These are phyloP conservation scores for Quaeritorhiza haematococci DNA, from an alignment of 371 early-diverging fungal species.

Conservation along the genomic window DNA sequence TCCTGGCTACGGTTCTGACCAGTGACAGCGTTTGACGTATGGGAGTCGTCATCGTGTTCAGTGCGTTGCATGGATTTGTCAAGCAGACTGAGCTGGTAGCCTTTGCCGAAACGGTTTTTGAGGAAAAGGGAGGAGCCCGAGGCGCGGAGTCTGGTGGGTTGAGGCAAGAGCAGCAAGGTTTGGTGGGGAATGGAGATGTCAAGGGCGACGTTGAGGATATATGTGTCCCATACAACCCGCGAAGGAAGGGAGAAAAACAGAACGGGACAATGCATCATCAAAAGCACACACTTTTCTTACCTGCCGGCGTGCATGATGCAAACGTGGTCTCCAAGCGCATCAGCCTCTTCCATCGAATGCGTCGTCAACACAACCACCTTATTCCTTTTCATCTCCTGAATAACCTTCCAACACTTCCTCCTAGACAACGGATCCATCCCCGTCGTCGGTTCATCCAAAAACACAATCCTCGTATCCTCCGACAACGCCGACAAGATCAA, in stretches of 20 bases:
- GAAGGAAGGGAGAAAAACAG: too few relatives aligned
- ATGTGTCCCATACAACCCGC: too few relatives aligned
- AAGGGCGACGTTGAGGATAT: too few relatives aligned
- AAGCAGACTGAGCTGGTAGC: conserved; percentile 26
- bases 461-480: conserved; percentile 24
- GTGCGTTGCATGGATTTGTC: background rate
- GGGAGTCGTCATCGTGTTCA: background rate
- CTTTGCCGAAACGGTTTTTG: conserved; percentile 28
- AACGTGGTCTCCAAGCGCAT: conserved; percentile 31
- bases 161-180: too few relatives aligned
- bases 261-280: too few relatives aligned
- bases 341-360: conserved; percentile 40
- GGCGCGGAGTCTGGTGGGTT: too few relatives aligned
- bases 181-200: too few relatives aligned
- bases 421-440: conserved; percentile 35
- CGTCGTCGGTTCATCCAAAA: conserved; percentile 32
- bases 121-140: conserved; percentile 24
- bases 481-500: conserved; percentile 30
- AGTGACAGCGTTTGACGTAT: too few relatives aligned
- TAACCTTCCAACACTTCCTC: conserved; percentile 26
- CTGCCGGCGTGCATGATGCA: conserved; percentile 27
- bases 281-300: too few relatives aligned
- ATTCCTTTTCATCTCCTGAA: conserved; percentile 13
- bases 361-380: conserved; percentile 33
- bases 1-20: background rate